Percentiles rank a stretch among this genome's conserved stretches.
phyloP scores from a whole-genome alignment of 306 rosid genomes.

The Cicer cuneatum region DNA sequence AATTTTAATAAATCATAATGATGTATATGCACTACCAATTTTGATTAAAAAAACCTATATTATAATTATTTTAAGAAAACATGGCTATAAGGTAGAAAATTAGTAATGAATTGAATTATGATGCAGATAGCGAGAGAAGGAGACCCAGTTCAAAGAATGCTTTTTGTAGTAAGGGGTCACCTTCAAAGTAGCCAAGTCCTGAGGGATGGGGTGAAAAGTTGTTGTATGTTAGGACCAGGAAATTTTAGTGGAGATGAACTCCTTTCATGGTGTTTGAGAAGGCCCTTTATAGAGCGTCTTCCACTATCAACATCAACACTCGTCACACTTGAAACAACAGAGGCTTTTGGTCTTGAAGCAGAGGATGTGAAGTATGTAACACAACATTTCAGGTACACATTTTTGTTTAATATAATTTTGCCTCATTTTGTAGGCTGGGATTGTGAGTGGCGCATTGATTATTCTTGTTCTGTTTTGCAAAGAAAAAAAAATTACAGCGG shows the following conservation, averaged over 20 bases:
- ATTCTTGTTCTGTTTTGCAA: not conserved
- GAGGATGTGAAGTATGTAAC: constrained; percentile 85
- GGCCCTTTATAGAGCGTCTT: constrained; percentile 81
- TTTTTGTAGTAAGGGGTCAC: constrained; percentile 88
- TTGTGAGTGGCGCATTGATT: not conserved
- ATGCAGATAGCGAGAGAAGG: constrained; percentile 82
- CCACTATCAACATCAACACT: constrained; percentile 81
- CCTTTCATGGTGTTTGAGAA: constrained; percentile 84
- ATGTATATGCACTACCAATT: no score
- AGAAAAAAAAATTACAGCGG: no score
- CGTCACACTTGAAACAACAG: constrained; percentile 74
- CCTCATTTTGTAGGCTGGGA: not conserved
- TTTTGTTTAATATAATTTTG: no score
- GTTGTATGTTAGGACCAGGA: constrained; percentile 90
- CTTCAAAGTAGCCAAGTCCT: constrained; percentile 87
- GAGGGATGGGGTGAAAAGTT: constrained; percentile 80
- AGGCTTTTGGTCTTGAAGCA: constrained; percentile 86
- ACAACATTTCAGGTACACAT: constrained; percentile 73
- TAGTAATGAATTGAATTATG: not conserved
- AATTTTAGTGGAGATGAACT: constrained; percentile 91
- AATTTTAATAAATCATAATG: no score
- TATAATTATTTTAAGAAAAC: no score
- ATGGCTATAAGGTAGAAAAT: no score
- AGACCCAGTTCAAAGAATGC: constrained; percentile 92
- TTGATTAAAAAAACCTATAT: no score